Base-by-base conservation (phyloP, 163 green algal genomes). In the Chloromonas sp. region DNA sequence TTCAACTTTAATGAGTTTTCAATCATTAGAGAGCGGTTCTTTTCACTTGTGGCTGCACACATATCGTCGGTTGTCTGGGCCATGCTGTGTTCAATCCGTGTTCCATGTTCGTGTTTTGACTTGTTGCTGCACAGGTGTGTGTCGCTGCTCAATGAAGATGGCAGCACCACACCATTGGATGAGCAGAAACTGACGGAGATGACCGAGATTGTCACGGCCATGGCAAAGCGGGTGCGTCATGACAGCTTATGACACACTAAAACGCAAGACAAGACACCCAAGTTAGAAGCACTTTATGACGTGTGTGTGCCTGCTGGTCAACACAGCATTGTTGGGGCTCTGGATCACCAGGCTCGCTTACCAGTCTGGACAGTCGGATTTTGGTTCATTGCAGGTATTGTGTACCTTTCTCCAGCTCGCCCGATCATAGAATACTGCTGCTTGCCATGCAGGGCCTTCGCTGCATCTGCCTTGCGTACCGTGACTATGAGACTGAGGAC, bases 391-490 rank as follows among this genome's bases (percentile, higher is more conserved):
- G 36, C 36, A 36, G 36, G 36, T 36, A 36, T 36, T 36, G 36
- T 36, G 36, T 36, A 36, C 36, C 36, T 36, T 36, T 36, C 36
- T 36, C 36, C 36, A 36, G 36, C 36, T 36, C 36, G 36, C 36
- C 36, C 36, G 36, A 36, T 36, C 36, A 36, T 36, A 36, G 36
- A 36, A 36, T 36, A 36, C 36, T 36, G 71, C 71, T 14, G 5
- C 5, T 36, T 79, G 71, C 14, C 5, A 71, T 61, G 3, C 79
- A 61, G 58, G 95, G 96, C 60, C 93, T 99, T 87, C 94, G 97
- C 84, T 98, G 96, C 76, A 94, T 99, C 66, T 91, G 87, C 85
- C 85, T 93, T 62, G 79, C 89, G 14, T 92, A 94, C 81, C 79
- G 79, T 1, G 79, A 82, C 59, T 36, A 71, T 61, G 14, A 60